Evolutionary conservation across 345 rosid species (phyloP).

Genomic region (Hibiscus trionum): DNA sequence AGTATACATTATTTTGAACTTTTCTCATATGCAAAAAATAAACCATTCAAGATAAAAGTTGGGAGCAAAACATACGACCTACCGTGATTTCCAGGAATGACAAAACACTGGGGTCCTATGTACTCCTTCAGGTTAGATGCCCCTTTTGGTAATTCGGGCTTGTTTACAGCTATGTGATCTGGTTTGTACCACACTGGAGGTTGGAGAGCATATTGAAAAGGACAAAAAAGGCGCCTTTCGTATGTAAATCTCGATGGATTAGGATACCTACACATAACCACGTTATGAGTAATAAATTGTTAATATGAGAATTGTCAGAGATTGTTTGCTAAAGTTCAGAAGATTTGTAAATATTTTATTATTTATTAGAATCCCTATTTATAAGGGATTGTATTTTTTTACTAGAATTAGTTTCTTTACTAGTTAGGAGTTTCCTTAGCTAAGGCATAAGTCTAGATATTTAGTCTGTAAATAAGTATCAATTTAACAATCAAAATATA

Average conservation of each 20-base stretch:
- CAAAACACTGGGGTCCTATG: conserved; percentile 88
- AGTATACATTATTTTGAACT: not conserved
- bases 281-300: not conserved
- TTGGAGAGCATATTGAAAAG: conserved; percentile 93
- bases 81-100: conserved; percentile 99
- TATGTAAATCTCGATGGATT: conserved; percentile 90
- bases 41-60: conserved; percentile 8
- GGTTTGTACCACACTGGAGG: conserved; percentile 79
- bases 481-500: too few relatives aligned
- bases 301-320: not conserved
- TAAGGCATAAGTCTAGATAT: too few relatives aligned
- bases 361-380: too few relatives aligned
- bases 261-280: conserved; percentile 58
- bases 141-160: conserved; percentile 80
- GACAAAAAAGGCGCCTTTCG: conserved; percentile 80
- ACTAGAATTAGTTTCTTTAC: too few relatives aligned
- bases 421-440: too few relatives aligned
- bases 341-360: too few relatives aligned
- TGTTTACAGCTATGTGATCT: conserved; percentile 72
- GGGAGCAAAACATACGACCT: conserved; percentile 24
- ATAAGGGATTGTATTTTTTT: too few relatives aligned
- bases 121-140: conserved; percentile 64
- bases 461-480: too few relatives aligned
- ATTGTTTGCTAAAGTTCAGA: too few relatives aligned
- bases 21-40: not conserved